Evolutionary conservation across 768 basidiomycete genomes (phyloP).

Genomic region (Mycena alexandri): DNA sequence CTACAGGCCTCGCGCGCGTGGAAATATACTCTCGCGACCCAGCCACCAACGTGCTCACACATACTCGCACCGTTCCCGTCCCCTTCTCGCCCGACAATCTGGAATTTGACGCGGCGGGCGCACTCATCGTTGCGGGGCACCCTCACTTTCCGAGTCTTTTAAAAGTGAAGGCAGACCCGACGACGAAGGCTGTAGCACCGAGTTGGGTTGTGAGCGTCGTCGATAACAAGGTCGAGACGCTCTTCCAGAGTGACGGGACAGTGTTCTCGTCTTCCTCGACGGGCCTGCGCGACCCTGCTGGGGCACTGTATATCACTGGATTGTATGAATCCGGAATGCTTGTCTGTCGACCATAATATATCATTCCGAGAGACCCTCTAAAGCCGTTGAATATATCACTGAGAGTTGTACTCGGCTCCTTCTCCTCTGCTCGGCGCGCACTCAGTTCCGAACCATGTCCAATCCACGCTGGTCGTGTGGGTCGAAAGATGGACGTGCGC

Average conservation of each 20-base stretch:
- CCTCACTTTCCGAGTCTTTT: slow-evolving; percentile 70
- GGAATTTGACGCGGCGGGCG: slow-evolving; percentile 59
- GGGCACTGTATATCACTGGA: slow-evolving; percentile 66
- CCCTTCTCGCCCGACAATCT: slow-evolving; percentile 78
- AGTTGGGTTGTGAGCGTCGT: slow-evolving; percentile 72
- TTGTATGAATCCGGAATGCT: slow-evolving; percentile 70
- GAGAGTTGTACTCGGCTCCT: no score
- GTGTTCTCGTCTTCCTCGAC: slow-evolving; percentile 69
- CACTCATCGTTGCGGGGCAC: slow-evolving; percentile 74
- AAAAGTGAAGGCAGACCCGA: slow-evolving; percentile 55
- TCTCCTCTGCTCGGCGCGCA: no score
- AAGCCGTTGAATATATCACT: no score
- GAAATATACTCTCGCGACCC: slow-evolving; percentile 65
- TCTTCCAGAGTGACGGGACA: slow-evolving; percentile 83
- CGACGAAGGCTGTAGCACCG: slow-evolving; percentile 52
- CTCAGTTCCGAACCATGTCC: no score
- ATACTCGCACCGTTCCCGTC: slow-evolving; percentile 54
- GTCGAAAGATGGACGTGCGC: no score
- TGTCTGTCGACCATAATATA: slow-evolving; percentile 51
- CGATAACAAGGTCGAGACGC: slow-evolving; percentile 63
- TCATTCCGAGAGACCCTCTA: no score
- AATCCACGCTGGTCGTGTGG: no score
- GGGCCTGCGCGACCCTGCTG: slow-evolving; percentile 62
- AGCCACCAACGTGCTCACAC: slow-evolving; percentile 57
- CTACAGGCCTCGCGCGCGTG: slow-evolving; percentile 62